These are phyloP conservation scores for Trichoderma sp. DNA, from an alignment of 2,329 filamentous ascomycete genomes.

Conservation along the genomic window DNA sequence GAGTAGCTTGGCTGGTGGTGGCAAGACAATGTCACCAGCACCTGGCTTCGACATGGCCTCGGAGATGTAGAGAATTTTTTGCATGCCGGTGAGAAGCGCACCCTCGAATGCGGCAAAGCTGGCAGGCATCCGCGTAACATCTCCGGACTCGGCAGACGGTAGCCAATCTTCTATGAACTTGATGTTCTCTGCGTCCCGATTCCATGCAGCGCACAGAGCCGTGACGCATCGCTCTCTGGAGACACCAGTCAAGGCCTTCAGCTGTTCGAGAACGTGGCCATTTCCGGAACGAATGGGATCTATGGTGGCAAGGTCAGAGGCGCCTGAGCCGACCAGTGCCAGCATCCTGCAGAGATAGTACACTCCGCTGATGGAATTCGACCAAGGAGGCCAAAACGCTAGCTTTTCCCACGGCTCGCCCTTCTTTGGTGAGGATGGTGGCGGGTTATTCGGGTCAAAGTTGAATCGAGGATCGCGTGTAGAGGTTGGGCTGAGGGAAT, in stretches of 20 bases:
- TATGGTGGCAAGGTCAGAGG: constrained; percentile 79
- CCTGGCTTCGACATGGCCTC: constrained; percentile 76
- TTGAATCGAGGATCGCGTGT: constrained; percentile 72
- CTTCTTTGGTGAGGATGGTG: constrained; percentile 70
- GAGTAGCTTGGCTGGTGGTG: constrained; percentile 81
- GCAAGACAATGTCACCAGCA: constrained; percentile 73
- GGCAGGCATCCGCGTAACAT: constrained; percentile 87
- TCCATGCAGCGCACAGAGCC: constrained; percentile 88
- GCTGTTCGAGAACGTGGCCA: constrained; percentile 62
- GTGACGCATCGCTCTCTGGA: constrained; percentile 82
- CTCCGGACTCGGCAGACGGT: constrained; percentile 73
- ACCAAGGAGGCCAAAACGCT: constrained; percentile 93
- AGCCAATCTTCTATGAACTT: constrained; percentile 94
- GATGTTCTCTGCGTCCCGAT: constrained; percentile 86
- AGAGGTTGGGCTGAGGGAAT: constrained; percentile 51
- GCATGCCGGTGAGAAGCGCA: constrained; percentile 77
- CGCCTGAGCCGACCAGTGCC: constrained; percentile 77
- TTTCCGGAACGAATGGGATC: constrained; percentile 58
- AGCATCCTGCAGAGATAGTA: constrained; percentile 84
- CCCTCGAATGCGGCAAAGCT: constrained; percentile 85
- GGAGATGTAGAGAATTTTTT: constrained; percentile 91
- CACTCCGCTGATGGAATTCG: constrained; percentile 88
- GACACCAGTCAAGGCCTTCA: constrained; percentile 71
- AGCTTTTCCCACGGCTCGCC: constrained; percentile 91
- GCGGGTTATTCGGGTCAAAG: constrained; percentile 73